Evolutionary conservation across 305 asterid genomes (phyloP).

Genomic region (Ruellia speciosa): DNA sequence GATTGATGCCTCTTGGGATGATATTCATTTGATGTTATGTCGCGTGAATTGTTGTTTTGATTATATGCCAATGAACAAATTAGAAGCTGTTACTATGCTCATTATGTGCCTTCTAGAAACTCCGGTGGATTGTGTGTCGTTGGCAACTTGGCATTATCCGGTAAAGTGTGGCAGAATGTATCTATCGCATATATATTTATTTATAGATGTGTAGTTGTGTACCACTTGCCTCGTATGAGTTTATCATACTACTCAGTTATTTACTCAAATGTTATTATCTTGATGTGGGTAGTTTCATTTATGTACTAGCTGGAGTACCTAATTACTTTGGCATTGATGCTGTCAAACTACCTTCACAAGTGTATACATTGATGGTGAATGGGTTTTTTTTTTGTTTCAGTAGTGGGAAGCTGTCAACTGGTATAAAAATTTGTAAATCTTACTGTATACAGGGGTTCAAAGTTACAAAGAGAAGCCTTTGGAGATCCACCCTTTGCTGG

Average conservation of each 20-base stretch:
- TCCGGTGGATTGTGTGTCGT: too few species aligned
- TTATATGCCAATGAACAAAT: too few species aligned
- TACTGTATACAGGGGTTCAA: slow-evolving; percentile 54
- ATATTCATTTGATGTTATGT: too few species aligned
- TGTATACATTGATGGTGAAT: neutral
- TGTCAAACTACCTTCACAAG: neutral
- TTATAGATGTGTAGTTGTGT: too few species aligned
- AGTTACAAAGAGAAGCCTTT: slow-evolving; percentile 62
- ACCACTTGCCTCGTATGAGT: neutral
- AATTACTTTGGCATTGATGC: slow-evolving; percentile 11
- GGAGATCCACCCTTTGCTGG: slow-evolving; percentile 77
- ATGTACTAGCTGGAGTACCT: neutral
- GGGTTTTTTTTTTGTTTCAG: neutral
- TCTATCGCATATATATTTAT: neutral
- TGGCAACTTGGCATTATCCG: too few species aligned
- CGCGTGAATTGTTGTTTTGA: too few species aligned
- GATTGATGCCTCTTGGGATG: too few species aligned
- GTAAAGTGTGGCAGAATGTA: too few species aligned
- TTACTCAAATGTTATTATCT: slow-evolving; percentile 5
- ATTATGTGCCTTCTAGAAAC: too few species aligned
- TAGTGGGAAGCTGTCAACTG: neutral
- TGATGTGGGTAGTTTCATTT: slow-evolving; percentile 10
- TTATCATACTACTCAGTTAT: neutral
- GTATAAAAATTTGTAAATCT: neutral
- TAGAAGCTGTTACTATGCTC: too few species aligned